phyloP scores from a whole-genome alignment of 257 asterid species.

The Catharanthus roseus region DNA sequence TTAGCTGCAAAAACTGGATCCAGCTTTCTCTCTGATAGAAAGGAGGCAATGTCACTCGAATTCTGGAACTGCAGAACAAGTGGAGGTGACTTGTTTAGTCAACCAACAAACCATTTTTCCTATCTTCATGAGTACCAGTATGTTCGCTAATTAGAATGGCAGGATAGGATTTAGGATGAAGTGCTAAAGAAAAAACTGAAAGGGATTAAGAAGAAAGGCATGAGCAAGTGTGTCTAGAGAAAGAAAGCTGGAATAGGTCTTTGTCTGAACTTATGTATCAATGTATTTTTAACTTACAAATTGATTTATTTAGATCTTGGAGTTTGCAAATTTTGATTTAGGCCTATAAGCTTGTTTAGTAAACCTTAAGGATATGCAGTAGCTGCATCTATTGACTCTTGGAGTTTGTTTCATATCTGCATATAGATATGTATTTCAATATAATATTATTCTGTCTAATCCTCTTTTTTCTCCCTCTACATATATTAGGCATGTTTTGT shows the following conservation, averaged over 20 bases:
- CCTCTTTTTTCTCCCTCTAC: neutral
- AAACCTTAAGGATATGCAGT: neutral
- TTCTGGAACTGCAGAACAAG: constrained; percentile 67
- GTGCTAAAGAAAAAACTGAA: neutral
- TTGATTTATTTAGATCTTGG: neutral
- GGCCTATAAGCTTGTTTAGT: neutral
- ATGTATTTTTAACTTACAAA: neutral
- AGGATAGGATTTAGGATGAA: neutral
- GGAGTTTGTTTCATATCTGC: neutral
- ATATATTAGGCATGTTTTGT: neutral
- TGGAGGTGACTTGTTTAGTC: constrained; percentile 48
- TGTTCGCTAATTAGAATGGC: neutral
- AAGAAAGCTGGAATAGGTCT: neutral
- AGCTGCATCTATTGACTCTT: neutral
- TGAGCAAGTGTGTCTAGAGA: neutral
- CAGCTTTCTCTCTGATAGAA: constrained; percentile 39
- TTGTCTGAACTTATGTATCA: neutral
- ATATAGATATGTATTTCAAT: neutral
- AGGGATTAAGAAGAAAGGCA: neutral
- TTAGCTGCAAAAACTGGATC: constrained; percentile 59
- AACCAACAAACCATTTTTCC: neutral
- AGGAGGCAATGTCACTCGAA: constrained; percentile 39
- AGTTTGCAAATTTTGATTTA: neutral
- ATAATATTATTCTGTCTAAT: neutral
- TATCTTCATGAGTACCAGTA: neutral